These are phyloP conservation scores for Eleusine indica DNA, from an alignment of 176 grass and related monocot species.

Conservation along the genomic window DNA sequence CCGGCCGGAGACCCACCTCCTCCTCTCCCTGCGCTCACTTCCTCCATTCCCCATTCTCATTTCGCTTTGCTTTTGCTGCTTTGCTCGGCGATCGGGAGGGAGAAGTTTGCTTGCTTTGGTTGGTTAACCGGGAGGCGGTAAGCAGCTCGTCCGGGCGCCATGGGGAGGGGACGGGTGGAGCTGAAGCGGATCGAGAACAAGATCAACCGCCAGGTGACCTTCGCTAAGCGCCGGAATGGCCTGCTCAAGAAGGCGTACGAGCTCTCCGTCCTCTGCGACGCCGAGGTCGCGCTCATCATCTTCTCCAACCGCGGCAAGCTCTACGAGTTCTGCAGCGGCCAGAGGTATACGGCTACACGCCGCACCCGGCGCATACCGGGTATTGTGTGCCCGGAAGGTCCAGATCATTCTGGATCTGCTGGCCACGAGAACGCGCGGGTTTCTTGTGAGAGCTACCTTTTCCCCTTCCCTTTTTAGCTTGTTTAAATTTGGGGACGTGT, in stretches of 20 bases:
- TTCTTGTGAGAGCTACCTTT: background rate
- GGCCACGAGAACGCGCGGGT: background rate
- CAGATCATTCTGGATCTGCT: constrained; percentile 39
- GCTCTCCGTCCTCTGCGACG: constrained; percentile 92
- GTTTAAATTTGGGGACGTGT: background rate
- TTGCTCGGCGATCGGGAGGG: background rate
- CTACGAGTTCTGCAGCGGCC: constrained; percentile 87
- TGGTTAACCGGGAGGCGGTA: background rate
- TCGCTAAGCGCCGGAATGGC: constrained; percentile 88
- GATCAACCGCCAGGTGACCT: constrained; percentile 98
- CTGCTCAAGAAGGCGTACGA: constrained; percentile 97
- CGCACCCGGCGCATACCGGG: background rate
- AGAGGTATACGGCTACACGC: constrained; percentile 39
- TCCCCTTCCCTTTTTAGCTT: too few species aligned
- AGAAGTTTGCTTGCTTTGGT: background rate
- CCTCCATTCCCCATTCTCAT: background rate
- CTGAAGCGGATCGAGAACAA: constrained; percentile 99
- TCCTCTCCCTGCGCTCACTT: background rate
- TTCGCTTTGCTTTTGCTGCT: background rate
- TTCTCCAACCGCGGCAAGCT: constrained; percentile 95
- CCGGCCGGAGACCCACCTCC: background rate
- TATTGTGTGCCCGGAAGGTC: background rate
- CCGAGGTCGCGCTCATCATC: constrained; percentile 91
- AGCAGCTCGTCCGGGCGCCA: constrained; percentile 12
- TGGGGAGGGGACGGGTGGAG: constrained; percentile 93